A percentile compares a stretch with the other conserved stretches of the same genome.
These are phyloP conservation scores for Lojkania enalia DNA, from an alignment of 2,329 filamentous ascomycete genomes.

Conservation along the genomic window DNA sequence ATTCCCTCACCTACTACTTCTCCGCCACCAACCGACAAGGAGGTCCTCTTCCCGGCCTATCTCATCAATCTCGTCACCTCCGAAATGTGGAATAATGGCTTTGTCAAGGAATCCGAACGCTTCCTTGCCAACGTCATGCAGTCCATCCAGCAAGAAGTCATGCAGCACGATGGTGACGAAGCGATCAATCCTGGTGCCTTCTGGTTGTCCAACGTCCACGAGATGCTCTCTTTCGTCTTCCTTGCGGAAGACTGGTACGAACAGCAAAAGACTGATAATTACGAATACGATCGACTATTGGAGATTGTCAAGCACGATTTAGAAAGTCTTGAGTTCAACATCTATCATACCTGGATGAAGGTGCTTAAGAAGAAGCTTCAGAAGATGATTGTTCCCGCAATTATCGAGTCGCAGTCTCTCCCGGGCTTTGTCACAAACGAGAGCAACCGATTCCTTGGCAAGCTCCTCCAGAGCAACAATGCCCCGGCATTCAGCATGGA, in stretches of 20 bases:
- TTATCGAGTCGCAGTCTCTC: slow-evolving; percentile 97
- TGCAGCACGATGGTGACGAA: slow-evolving; percentile 97
- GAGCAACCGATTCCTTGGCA: slow-evolving; percentile 96
- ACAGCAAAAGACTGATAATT: slow-evolving; percentile 98
- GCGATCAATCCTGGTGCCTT: slow-evolving; percentile 96
- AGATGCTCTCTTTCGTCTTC: slow-evolving; percentile 99
- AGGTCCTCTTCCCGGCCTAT: slow-evolving; percentile 97
- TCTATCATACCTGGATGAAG: slow-evolving; percentile 99
- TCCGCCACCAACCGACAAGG: slow-evolving; percentile 93
- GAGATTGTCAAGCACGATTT: slow-evolving; percentile 99
- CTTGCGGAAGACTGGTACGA: slow-evolving; percentile 99
- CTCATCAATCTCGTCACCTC: slow-evolving; percentile 98
- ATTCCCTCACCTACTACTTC: slow-evolving; percentile 86
- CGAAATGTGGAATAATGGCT: slow-evolving; percentile 99
- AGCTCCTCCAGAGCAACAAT: slow-evolving; percentile 88
- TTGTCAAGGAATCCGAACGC: slow-evolving; percentile 98
- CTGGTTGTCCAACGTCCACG: slow-evolving; percentile 98
- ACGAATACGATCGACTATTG: slow-evolving; percentile 94
- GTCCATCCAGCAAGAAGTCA: slow-evolving; percentile 98
- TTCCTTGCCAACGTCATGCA: slow-evolving; percentile 99
- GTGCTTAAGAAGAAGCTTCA: slow-evolving; percentile 98
- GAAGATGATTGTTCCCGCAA: slow-evolving; percentile 99
- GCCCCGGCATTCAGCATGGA: slow-evolving; percentile 99
- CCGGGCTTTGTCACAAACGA: slow-evolving; percentile 99
- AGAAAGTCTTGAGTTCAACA: slow-evolving; percentile 98